These are phyloP conservation scores for Wilcoxina mikolae DNA, from an alignment of 495 filamentous ascomycete genomes.

Conservation along the genomic window DNA sequence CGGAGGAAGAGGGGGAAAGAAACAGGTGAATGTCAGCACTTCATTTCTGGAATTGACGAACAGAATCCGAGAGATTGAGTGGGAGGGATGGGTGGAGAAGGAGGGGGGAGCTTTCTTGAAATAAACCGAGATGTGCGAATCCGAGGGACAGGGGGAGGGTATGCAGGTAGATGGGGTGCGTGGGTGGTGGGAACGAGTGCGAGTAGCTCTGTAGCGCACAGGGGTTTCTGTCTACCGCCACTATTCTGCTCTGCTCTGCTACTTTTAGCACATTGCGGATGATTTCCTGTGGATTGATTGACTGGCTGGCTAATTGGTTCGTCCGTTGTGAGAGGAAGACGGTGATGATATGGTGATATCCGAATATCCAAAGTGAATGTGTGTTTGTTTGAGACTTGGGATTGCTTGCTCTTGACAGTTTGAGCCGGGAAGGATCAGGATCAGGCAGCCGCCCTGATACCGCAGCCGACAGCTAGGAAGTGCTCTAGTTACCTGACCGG, in stretches of 20 bases:
- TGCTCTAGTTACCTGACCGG: neutral
- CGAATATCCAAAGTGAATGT: too few relatives aligned
- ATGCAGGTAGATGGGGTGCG: neutral
- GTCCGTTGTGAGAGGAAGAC: too few relatives aligned
- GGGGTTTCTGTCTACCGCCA: too few relatives aligned
- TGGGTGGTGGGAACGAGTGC: too few relatives aligned
- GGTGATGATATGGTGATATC: too few relatives aligned
- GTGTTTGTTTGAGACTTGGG: too few relatives aligned
- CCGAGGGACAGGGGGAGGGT: conserved; percentile 2
- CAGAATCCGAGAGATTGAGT: conserved; percentile 8
- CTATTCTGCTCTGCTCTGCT: too few relatives aligned
- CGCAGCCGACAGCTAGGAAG: conserved; percentile 11
- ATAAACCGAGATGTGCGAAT: conserved; percentile 9
- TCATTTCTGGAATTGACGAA: conserved; percentile 9
- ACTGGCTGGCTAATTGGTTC: too few relatives aligned
- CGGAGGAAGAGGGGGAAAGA: neutral
- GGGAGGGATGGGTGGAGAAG: conserved; percentile 3
- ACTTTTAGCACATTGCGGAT: too few relatives aligned
- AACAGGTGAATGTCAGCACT: conserved; percentile 3
- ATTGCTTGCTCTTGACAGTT: neutral
- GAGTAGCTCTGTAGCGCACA: too few relatives aligned
- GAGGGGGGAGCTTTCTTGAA: conserved; percentile 8
- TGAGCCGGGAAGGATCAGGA: neutral
- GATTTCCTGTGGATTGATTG: too few relatives aligned
- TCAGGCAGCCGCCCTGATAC: conserved; percentile 1